phyloP scores from a whole-genome alignment of 805 yeast genomes.

The Lachancea lanzarotensis region DNA sequence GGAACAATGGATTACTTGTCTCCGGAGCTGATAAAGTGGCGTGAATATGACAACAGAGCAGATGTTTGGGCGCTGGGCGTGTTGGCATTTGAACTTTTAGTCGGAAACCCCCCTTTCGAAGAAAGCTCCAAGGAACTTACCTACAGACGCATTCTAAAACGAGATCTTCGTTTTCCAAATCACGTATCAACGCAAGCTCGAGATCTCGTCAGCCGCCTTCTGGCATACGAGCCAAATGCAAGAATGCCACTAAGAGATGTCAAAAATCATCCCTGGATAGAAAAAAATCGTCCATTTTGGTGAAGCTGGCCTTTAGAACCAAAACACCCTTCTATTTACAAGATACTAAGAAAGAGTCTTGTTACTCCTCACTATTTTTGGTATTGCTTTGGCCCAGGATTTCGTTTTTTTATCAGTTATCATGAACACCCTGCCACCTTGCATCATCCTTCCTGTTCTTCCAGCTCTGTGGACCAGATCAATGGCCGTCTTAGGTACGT shows the following conservation, averaged over 20 bases:
- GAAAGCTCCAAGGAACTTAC: constrained; percentile 73
- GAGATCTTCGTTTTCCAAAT: constrained; percentile 68
- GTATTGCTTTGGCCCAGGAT: constrained; percentile 77
- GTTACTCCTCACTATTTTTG: constrained; percentile 55
- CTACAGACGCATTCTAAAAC: constrained; percentile 68
- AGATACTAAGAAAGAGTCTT: constrained; percentile 26
- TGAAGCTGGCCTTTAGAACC: constrained; percentile 11
- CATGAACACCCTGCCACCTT: constrained; percentile 79
- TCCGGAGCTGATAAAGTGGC: constrained; percentile 88
- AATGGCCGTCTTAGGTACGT: constrained; percentile 76
- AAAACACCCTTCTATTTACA: background rate
- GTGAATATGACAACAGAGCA: constrained; percentile 68
- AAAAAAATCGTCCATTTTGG: constrained; percentile 61
- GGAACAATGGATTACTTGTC: constrained; percentile 93
- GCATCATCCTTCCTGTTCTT: constrained; percentile 89
- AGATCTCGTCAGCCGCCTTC: constrained; percentile 57
- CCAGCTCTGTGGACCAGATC: constrained; percentile 91
- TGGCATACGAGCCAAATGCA: constrained; percentile 62
- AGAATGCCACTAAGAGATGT: constrained; percentile 59
- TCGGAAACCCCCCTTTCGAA: constrained; percentile 90
- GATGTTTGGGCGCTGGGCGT: constrained; percentile 95
- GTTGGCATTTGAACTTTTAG: constrained; percentile 74
- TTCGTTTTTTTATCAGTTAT: constrained; percentile 63
- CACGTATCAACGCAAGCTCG: constrained; percentile 68
- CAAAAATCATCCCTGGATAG: constrained; percentile 77